phyloP scores from a whole-genome alignment of 2,329 filamentous ascomycete genomes.

The Verticillium klebahnii region DNA sequence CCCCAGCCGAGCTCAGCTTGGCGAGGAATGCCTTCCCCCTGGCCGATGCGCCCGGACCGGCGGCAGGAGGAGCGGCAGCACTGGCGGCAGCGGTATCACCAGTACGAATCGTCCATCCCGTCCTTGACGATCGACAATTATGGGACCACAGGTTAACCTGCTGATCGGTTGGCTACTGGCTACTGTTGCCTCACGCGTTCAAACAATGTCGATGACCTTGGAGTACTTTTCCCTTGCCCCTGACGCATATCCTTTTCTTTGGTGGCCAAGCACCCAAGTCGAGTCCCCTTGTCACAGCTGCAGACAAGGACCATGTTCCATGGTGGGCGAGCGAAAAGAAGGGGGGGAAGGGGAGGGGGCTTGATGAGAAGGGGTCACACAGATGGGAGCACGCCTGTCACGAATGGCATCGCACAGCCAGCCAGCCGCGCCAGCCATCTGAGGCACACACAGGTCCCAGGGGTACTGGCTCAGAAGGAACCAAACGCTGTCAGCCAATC shows the following conservation, averaged over 20 bases:
- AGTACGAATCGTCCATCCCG: background rate
- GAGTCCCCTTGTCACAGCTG: background rate
- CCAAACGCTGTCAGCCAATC: background rate
- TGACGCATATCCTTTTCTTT: background rate
- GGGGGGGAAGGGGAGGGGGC: background rate
- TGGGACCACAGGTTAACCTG: background rate
- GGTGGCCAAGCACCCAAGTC: background rate
- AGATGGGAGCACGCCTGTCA: background rate
- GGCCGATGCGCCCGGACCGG: background rate
- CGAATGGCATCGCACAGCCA: background rate
- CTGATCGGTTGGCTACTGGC: background rate
- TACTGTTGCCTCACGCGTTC: background rate
- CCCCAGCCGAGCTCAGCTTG: background rate
- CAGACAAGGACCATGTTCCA: background rate
- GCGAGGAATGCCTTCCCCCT: background rate
- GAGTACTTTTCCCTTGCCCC: background rate
- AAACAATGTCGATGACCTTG: background rate
- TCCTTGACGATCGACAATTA: background rate
- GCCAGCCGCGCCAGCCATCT: background rate
- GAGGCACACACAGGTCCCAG: background rate
- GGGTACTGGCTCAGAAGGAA: background rate
- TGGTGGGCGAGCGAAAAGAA: background rate
- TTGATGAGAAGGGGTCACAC: background rate
- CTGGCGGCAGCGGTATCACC: background rate
- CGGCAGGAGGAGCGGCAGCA: background rate